A percentile compares a stretch with the other conserved stretches of the same genome.
These are phyloP conservation scores for Podospora pseudoanserina DNA, from an alignment of 495 filamentous ascomycete genomes.

Conservation along the genomic window DNA sequence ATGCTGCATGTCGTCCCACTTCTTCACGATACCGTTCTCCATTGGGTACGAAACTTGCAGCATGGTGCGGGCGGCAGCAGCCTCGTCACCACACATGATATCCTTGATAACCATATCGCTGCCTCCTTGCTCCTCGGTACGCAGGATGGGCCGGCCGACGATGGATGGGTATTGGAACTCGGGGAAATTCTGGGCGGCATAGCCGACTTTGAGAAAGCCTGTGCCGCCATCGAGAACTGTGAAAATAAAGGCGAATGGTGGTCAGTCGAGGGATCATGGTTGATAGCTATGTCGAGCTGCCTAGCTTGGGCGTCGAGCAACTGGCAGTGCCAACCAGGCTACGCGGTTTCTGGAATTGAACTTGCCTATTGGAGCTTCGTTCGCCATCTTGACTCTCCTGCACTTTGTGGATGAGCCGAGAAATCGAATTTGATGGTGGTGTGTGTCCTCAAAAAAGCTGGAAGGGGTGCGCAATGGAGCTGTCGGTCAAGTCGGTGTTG, in stretches of 20 bases:
- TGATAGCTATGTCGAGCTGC: neutral
- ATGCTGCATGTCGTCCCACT: constrained; percentile 99
- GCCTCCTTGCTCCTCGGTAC: constrained; percentile 76
- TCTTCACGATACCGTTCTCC: constrained; percentile 99
- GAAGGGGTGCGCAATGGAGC: constrained; percentile 1
- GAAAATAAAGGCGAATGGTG: constrained; percentile 23
- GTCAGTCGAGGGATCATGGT: neutral
- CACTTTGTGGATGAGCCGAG: neutral
- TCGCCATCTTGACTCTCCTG: constrained; percentile 21
- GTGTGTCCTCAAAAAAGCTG: neutral
- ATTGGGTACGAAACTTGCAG: constrained; percentile 98
- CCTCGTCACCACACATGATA: constrained; percentile 99
- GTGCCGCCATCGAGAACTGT: constrained; percentile 99
- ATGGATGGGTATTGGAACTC: constrained; percentile 98
- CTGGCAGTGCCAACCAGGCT: neutral
- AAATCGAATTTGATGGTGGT: neutral
- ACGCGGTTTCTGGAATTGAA: neutral
- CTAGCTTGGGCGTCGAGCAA: neutral
- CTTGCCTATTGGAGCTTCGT: constrained; percentile 31
- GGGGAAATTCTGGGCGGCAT: constrained; percentile 97
- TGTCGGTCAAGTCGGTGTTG: neutral
- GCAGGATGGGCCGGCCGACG: constrained; percentile 95
- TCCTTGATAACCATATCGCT: constrained; percentile 76
- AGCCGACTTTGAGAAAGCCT: constrained; percentile 98
- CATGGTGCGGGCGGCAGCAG: constrained; percentile 90